Conservation (phyloP, 345 rosid genomes). For the Populus alba region DNA sequence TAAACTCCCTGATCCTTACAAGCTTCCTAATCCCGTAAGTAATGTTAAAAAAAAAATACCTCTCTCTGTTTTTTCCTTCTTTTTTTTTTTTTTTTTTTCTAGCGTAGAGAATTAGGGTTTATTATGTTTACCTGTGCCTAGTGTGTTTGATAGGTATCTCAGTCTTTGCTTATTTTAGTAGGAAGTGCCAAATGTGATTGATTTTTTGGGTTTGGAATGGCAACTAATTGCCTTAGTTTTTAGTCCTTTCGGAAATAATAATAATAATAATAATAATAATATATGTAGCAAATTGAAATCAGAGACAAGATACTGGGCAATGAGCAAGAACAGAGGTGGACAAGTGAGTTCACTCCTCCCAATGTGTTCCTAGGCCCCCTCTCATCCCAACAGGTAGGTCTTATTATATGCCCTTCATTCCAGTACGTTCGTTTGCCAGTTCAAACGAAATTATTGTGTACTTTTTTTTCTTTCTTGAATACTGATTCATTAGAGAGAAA, state of each 20-base stretch:
- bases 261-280: neutral
- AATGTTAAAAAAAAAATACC: neutral
- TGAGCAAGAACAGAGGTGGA: conserved; percentile 45
- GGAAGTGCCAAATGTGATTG: neutral
- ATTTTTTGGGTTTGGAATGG: neutral
- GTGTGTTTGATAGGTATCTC: neutral
- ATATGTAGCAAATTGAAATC: conserved; percentile 35
- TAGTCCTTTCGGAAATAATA: neutral
- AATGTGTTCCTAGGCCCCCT: conserved; percentile 43
- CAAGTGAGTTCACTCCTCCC: conserved; percentile 50
- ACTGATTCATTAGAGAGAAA: neutral
- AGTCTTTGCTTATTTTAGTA: neutral
- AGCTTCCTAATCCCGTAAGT: conserved; percentile 46
- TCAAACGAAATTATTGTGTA: neutral
- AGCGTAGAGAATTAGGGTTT: neutral
- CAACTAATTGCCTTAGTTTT: neutral
- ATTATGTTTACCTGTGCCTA: neutral
- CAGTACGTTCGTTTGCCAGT: neutral
- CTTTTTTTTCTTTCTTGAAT: neutral
- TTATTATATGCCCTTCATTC: neutral
- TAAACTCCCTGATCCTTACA: conserved; percentile 37
- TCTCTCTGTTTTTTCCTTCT: neutral
- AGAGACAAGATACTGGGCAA: conserved; percentile 24
- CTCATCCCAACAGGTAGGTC: conserved; percentile 73
- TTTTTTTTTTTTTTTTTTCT: neutral